Evolutionary conservation across 768 basidiomycete genomes (phyloP).

Genomic region (Leccinum subgranulosum): DNA sequence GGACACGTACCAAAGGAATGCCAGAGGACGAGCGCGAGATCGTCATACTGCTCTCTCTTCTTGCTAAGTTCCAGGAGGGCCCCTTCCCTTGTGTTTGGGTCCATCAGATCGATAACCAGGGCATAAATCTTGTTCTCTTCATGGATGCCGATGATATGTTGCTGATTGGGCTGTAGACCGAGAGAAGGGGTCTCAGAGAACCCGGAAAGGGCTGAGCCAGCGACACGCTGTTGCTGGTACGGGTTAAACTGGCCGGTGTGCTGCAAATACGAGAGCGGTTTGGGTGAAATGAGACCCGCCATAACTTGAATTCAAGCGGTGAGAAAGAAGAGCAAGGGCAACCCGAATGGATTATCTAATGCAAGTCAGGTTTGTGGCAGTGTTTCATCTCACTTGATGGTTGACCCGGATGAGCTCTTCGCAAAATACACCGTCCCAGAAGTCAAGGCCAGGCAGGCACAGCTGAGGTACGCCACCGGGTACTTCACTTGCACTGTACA

Average conservation of each 20-base stretch:
- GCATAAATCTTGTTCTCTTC: slow-evolving; percentile 86
- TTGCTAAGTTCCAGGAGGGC: slow-evolving; percentile 96
- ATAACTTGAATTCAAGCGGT: slow-evolving; percentile 30
- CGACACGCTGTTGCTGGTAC: slow-evolving; percentile 48
- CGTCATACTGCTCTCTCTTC: slow-evolving; percentile 98
- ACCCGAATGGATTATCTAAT: slow-evolving; percentile 21
- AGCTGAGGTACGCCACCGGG: slow-evolving; percentile 50
- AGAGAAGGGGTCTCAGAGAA: slow-evolving; percentile 68
- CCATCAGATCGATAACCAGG: slow-evolving; percentile 84
- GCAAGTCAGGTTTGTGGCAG: neutral
- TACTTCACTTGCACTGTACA: neutral
- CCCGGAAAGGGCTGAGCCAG: slow-evolving; percentile 28
- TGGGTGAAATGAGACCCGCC: slow-evolving; percentile 63
- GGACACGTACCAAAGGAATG: slow-evolving; percentile 83
- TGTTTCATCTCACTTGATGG: no score
- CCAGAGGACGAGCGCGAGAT: slow-evolving; percentile 96
- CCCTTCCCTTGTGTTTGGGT: slow-evolving; percentile 78
- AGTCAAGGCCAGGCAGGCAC: slow-evolving; percentile 63
- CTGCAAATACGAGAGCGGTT: slow-evolving; percentile 62
- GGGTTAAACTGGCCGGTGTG: slow-evolving; percentile 57
- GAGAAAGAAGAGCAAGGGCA: slow-evolving; percentile 7
- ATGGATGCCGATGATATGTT: slow-evolving; percentile 49
- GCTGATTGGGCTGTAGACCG: slow-evolving; percentile 49
- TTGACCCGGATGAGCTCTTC: slow-evolving; percentile 60
- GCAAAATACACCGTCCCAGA: slow-evolving; percentile 66